Evolutionary conservation across 805 yeast genomes (phyloP).

Genomic region (Ogataea siamensis): DNA sequence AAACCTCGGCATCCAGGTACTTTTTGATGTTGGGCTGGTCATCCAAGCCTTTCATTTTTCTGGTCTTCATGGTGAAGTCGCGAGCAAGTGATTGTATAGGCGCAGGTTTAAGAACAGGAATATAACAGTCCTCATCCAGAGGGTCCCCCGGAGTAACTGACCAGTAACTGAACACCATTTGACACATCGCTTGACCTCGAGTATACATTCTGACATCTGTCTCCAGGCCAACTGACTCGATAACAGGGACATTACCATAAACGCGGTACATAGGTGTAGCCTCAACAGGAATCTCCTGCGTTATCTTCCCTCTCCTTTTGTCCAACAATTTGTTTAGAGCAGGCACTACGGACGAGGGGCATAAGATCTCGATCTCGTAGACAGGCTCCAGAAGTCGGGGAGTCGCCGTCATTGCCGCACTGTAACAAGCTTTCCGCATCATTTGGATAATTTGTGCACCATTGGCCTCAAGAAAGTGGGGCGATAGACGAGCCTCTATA

Average conservation of each 20-base stretch:
- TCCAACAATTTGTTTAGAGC: slow-evolving; percentile 40
- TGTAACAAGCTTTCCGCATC: slow-evolving; percentile 78
- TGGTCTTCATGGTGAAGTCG: slow-evolving; percentile 84
- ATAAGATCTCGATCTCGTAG: slow-evolving; percentile 57
- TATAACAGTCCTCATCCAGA: slow-evolving; percentile 57
- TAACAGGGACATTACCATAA: slow-evolving; percentile 72
- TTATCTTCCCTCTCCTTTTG: slow-evolving; percentile 67
- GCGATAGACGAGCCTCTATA: slow-evolving; percentile 55
- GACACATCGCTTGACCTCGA: slow-evolving; percentile 74
- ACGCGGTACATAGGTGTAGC: slow-evolving; percentile 70
- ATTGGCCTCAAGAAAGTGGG: slow-evolving; percentile 46
- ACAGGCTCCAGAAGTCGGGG: slow-evolving; percentile 85
- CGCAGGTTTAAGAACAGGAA: slow-evolving; percentile 77
- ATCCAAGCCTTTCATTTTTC: slow-evolving; percentile 81
- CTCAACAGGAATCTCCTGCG: slow-evolving; percentile 51
- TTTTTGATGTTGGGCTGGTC: slow-evolving; percentile 67
- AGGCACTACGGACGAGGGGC: slow-evolving; percentile 40
- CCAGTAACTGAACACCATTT: slow-evolving; percentile 69
- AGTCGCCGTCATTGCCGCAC: slow-evolving; percentile 71
- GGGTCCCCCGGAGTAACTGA: slow-evolving; percentile 88
- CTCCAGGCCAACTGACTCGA: slow-evolving; percentile 88
- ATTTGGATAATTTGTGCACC: slow-evolving; percentile 78
- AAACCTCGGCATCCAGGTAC: slow-evolving; percentile 63
- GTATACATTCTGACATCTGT: slow-evolving; percentile 78
- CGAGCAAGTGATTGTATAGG: slow-evolving; percentile 69